phyloP scores from a whole-genome alignment of 805 yeast species.

The Spathaspora arborariae region DNA sequence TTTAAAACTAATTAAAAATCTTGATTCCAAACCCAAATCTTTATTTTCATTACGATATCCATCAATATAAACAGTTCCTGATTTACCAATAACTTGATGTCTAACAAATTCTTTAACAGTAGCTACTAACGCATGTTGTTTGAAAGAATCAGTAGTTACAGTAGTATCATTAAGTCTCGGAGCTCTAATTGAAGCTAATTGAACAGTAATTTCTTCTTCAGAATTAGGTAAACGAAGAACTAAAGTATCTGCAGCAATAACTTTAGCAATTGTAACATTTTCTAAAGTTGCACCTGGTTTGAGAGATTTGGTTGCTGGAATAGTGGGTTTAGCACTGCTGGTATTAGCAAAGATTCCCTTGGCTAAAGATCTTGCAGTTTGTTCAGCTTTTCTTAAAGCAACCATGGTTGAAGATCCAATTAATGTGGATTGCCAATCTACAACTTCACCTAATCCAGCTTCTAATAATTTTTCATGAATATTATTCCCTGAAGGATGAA shows the following conservation, averaged over 20 bases:
- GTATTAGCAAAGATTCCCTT: conserved; percentile 44
- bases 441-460: conserved; percentile 68
- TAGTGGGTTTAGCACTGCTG: conserved; percentile 13
- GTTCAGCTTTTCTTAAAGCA: conserved; percentile 60
- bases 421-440: conserved; percentile 73
- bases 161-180: conserved; percentile 64
- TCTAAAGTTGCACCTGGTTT: conserved; percentile 47
- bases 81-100: conserved; percentile 64
- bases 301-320: conserved; percentile 14
- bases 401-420: conserved; percentile 67
- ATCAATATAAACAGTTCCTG: conserved; percentile 57
- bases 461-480: conserved; percentile 65
- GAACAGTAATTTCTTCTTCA: conserved; percentile 59
- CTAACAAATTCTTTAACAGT: conserved; percentile 76
- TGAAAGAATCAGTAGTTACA: conserved; percentile 28
- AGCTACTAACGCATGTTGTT: conserved; percentile 51
- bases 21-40: conserved; percentile 57
- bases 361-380: conserved; percentile 54
- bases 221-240: conserved; percentile 46
- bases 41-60: conserved; percentile 56
- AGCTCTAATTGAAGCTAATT: conserved; percentile 70
- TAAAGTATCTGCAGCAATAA: conserved; percentile 67
- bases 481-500: conserved; percentile 72
- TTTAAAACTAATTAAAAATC: conserved; percentile 60
- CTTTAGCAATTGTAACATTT: conserved; percentile 52